Evolutionary conservation across 441 rosid genomes (phyloP).

Genomic region (Melastoma candidum): DNA sequence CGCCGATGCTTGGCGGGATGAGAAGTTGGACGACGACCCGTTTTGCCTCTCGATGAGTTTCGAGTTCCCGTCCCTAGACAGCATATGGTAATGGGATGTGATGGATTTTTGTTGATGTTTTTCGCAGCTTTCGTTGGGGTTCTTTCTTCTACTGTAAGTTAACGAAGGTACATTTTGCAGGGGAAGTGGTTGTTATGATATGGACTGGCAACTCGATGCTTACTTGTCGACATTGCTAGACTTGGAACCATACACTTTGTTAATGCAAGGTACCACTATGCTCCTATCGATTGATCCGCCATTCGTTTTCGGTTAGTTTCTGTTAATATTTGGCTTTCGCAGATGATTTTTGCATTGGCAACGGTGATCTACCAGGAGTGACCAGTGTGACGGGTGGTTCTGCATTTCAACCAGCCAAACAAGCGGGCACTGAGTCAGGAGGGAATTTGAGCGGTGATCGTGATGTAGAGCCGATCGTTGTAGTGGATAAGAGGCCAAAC

Average conservation of each 20-base stretch:
- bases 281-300: not conserved
- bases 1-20: too few relatives aligned
- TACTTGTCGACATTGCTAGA: constrained; percentile 4
- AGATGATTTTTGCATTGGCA: too few relatives aligned
- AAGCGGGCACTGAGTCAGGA: constrained; percentile 6
- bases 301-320: constrained; percentile 5
- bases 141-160: too few relatives aligned
- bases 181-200: not conserved
- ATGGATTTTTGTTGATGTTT: too few relatives aligned
- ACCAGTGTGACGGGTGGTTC: not conserved
- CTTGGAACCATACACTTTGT: constrained; percentile 1
- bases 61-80: too few relatives aligned
- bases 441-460: not conserved
- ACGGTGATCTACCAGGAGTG: too few relatives aligned
- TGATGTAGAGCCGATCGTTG: not conserved
- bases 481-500: constrained; percentile 8
- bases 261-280: constrained; percentile 23
- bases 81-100: too few relatives aligned
- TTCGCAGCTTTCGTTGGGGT: too few relatives aligned
- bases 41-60: too few relatives aligned
- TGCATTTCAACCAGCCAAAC: constrained; percentile 8
- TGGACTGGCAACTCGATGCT: constrained; percentile 18
- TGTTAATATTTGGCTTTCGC: too few relatives aligned
- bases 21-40: too few relatives aligned
- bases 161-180: not conserved